phyloP scores from a whole-genome alignment of 495 filamentous ascomycete species.

The Pseudotulostoma volvatum region DNA sequence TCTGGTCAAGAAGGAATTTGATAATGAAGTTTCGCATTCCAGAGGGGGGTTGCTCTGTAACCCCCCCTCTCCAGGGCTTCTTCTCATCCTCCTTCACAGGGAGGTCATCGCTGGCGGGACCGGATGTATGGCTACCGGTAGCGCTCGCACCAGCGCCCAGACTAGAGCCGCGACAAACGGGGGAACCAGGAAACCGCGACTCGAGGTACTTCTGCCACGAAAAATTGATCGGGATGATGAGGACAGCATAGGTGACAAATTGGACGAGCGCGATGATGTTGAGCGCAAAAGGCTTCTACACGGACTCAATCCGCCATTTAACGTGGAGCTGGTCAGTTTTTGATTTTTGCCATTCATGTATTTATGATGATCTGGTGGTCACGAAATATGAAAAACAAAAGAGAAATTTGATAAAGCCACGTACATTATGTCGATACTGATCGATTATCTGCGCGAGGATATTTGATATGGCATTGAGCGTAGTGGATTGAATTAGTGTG shows the following conservation, averaged over 20 bases:
- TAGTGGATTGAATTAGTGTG: conserved; percentile 52
- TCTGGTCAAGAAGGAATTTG: conserved; percentile 78
- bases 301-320: too few relatives aligned
- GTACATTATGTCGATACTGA: conserved; percentile 47
- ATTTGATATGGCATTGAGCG: conserved; percentile 63
- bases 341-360: neutral
- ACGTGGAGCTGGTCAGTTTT: neutral
- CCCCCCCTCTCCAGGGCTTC: too few relatives aligned
- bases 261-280: conserved; percentile 52
- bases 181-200: conserved; percentile 32
- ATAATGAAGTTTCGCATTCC: conserved; percentile 49
- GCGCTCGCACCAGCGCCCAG: conserved; percentile 36
- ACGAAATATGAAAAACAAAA: too few relatives aligned
- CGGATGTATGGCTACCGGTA: conserved; percentile 27
- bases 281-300: conserved; percentile 27
- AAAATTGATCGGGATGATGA: conserved; percentile 75
- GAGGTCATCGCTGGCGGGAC: conserved; percentile 14
- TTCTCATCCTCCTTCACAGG: conserved; percentile 14
- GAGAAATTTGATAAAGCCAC: conserved; percentile 6
- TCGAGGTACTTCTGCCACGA: conserved; percentile 61
- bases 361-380: neutral
- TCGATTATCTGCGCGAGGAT: conserved; percentile 65
- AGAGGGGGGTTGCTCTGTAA: conserved; percentile 24
- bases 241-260: conserved; percentile 57
- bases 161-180: conserved; percentile 12